phyloP scores from a whole-genome alignment of 306 rosid genomes.

The Trifolium subterraneum region DNA sequence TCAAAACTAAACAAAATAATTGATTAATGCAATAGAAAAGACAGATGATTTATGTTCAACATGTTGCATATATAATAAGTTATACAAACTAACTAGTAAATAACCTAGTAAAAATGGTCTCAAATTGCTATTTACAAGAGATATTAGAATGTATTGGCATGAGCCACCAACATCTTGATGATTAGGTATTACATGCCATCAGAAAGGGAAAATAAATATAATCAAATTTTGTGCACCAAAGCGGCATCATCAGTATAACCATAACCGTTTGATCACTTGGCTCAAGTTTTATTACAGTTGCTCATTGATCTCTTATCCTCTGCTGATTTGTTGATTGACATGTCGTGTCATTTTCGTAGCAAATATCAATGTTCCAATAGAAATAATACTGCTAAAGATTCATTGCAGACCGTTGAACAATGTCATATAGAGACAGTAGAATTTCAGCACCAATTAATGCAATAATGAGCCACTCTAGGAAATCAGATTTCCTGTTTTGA shows the following conservation, averaged over 20 bases:
- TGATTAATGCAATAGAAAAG: slow-evolving; percentile 13
- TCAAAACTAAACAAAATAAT: slow-evolving; percentile 22
- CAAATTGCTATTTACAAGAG: slow-evolving; percentile 40
- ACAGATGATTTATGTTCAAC: neutral
- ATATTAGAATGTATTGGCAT: slow-evolving; percentile 7
- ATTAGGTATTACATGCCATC: slow-evolving; percentile 9
- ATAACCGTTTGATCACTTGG: neutral
- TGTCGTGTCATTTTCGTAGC: neutral
- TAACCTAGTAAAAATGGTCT: slow-evolving; percentile 12
- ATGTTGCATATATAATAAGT: slow-evolving; percentile 1
- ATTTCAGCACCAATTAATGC: slow-evolving; percentile 94
- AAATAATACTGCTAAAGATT: slow-evolving; percentile 53
- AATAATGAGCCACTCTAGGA: slow-evolving; percentile 95
- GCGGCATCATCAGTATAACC: neutral
- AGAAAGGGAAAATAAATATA: neutral
- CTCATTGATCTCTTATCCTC: slow-evolving; percentile 7
- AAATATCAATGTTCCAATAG: neutral
- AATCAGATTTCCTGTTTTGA: slow-evolving; percentile 94
- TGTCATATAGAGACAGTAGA: slow-evolving; percentile 85
- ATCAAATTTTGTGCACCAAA: slow-evolving; percentile 5
- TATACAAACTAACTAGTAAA: slow-evolving; percentile 26
- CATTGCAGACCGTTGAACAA: slow-evolving; percentile 69
- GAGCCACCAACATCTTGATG: slow-evolving; percentile 22
- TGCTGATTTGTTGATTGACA: neutral
- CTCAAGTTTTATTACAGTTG: neutral